phyloP scores from a whole-genome alignment of 2,329 filamentous ascomycete genomes.

The Verticillium dahliae region DNA sequence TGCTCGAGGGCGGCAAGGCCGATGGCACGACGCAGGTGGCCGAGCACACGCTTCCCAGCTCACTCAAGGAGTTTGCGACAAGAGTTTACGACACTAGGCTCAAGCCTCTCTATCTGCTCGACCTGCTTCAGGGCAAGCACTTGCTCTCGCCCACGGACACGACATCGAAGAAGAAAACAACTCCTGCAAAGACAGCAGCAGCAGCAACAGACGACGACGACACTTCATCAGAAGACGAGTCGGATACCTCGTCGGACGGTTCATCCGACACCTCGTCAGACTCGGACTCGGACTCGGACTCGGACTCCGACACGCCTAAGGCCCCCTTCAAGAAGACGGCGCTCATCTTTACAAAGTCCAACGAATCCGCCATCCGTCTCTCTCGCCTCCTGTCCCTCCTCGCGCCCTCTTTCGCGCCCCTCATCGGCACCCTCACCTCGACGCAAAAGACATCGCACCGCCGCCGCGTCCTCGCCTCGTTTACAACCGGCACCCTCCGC shows the following conservation, averaged over 20 bases:
- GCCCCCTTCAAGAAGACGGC: conserved; percentile 35
- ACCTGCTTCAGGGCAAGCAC: conserved; percentile 58
- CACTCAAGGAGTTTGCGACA: conserved; percentile 59
- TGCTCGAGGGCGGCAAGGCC: conserved; percentile 53
- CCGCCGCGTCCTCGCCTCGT: conserved; percentile 60
- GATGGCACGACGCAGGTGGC: conserved; percentile 31
- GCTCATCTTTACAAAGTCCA: conserved; percentile 86
- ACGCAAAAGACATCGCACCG: conserved; percentile 68
- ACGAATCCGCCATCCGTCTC: conserved; percentile 82
- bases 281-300: conserved; percentile 22
- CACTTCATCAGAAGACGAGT: conserved; percentile 25
- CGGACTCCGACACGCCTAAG: conserved; percentile 22
- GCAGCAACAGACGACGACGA: conserved; percentile 15
- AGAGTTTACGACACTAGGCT: conserved; percentile 62
- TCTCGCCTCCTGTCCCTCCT: conserved; percentile 69
- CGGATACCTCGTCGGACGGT: conserved; percentile 24
- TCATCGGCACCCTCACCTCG: conserved; percentile 68
- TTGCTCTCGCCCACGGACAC: conserved; percentile 23
- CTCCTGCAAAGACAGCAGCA: neutral
- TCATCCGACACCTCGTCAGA: conserved; percentile 19
- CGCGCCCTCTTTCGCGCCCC: conserved; percentile 46
- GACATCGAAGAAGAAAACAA: conserved; percentile 9
- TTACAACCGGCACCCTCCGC: conserved; percentile 54
- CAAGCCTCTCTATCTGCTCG: conserved; percentile 80
- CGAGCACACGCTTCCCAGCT: conserved; percentile 52